A percentile compares a stretch with the other conserved stretches of the same genome.
phyloP scores from a whole-genome alignment of 108 stramenopile species.

The Discostella stelligeroides region DNA sequence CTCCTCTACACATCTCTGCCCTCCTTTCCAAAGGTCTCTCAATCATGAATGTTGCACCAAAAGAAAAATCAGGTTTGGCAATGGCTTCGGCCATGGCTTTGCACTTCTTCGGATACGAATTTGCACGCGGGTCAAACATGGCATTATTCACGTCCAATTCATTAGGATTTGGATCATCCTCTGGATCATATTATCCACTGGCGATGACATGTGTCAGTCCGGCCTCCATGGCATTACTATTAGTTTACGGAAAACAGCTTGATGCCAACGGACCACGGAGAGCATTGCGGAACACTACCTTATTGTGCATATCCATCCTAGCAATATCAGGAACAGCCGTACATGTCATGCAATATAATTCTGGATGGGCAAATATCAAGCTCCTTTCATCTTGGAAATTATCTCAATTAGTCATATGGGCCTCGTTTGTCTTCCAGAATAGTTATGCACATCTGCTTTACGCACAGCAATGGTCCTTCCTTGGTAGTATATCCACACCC shows the following conservation, averaged over 20 bases:
- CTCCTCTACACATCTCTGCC: neutral
- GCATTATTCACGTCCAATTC: conserved; percentile 77
- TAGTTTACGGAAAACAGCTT: conserved; percentile 60
- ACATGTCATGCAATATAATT: conserved; percentile 30
- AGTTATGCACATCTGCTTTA: conserved; percentile 80
- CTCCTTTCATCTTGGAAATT: conserved; percentile 31
- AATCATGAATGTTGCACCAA: conserved; percentile 17
- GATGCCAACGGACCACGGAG: conserved; percentile 65
- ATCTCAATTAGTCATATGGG: conserved; percentile 58
- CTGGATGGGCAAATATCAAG: conserved; percentile 18
- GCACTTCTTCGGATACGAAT: conserved; percentile 78
- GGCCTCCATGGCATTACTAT: conserved; percentile 54
- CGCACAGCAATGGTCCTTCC: conserved; percentile 85
- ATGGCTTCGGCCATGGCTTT: conserved; percentile 79
- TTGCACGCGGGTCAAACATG: conserved; percentile 74
- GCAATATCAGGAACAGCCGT: conserved; percentile 44
- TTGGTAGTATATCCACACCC: conserved; percentile 75
- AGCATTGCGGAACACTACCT: conserved; percentile 60
- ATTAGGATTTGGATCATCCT: conserved; percentile 57
- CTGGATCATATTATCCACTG: conserved; percentile 67
- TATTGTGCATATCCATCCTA: conserved; percentile 54
- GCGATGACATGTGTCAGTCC: conserved; percentile 82
- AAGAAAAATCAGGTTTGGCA: conserved; percentile 60
- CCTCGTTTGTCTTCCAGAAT: conserved; percentile 79
- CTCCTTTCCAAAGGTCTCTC: neutral